Base-by-base conservation (phyloP, 1,139 yeast genomes). In the Sugiyamaella paludigena region DNA sequence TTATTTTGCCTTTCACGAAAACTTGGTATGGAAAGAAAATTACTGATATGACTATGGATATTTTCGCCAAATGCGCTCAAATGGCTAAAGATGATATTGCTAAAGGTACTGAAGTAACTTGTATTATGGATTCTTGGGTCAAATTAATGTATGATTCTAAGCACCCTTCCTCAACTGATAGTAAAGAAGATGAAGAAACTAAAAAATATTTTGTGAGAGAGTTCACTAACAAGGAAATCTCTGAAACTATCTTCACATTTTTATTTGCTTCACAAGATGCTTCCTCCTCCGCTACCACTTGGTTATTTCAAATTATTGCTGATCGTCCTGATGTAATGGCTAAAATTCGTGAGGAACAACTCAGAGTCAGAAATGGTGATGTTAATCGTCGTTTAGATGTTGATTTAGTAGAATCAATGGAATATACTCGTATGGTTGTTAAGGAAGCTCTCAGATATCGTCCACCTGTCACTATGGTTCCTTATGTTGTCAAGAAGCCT, bases 221-320 rank as follows among this genome's bases (percentile, higher is more conserved):
- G 57, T 92, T 92, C 73, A 72, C 92, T 55, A 83, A 91, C 73
- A 84, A 77, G 68, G 98, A 92, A 70, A 91, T 92, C 61, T 87
- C 96, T 31, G 98, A 92, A 74, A 95, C 95, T 48, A 81, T 92
- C 58, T 92, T 92, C 77, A 92, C 98, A 16, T 92, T 92, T 70
- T 76, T 92, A 68, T 92, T 92, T 70, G 98, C 98, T 27, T 86
- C 96, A 8, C 98, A 92, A 73, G 98, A 92, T 71, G 98, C 98
- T 30, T 86, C 97, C 7, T 88, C 97, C 2, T 87, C 96, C n/a
- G 83, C 95, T 60, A 95, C 96, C 56, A 91, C 98, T 70, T 92
- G 98, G 98, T 78, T 92, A 65, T 92, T 91, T 81, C 98, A 92
- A 75, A 79, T 88, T 60, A 84, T 89, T 49, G 91, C 96, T 56